phyloP scores from a whole-genome alignment of 2,329 filamentous ascomycete species.

The Arthrobotrys entomopaga region DNA sequence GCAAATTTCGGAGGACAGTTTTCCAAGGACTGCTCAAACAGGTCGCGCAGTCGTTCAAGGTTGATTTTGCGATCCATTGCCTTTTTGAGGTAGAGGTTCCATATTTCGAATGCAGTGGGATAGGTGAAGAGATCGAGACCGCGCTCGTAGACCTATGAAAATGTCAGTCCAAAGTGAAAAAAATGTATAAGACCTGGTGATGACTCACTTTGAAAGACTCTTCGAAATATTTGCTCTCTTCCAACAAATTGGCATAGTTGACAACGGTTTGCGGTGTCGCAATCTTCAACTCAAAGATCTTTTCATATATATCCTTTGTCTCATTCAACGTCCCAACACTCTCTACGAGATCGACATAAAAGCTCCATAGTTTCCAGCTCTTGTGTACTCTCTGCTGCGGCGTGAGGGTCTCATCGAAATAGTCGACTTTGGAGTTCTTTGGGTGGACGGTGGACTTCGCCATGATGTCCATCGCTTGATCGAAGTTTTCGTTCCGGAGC shows the following conservation, averaged over 20 bases:
- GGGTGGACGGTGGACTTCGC: slow-evolving; percentile 96
- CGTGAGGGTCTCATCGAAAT: slow-evolving; percentile 92
- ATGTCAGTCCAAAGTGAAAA: neutral
- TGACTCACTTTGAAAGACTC: slow-evolving; percentile 82
- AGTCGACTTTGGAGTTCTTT: slow-evolving; percentile 97
- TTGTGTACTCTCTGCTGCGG: slow-evolving; percentile 98
- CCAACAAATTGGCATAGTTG: slow-evolving; percentile 95
- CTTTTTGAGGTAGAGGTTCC: slow-evolving; percentile 98
- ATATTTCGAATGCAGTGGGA: slow-evolving; percentile 96
- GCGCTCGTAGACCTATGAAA: slow-evolving; percentile 79
- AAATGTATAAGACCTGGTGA: neutral
- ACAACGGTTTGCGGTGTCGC: slow-evolving; percentile 98
- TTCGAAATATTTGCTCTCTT: slow-evolving; percentile 94
- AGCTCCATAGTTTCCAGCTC: slow-evolving; percentile 99
- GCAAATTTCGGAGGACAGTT: slow-evolving; percentile 95
- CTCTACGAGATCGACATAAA: slow-evolving; percentile 97
- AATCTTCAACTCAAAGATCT: slow-evolving; percentile 97
- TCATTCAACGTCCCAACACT: slow-evolving; percentile 91
- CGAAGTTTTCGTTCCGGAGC: slow-evolving; percentile 92
- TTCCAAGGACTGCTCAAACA: slow-evolving; percentile 97
- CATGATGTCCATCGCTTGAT: slow-evolving; percentile 94
- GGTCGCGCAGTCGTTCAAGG: slow-evolving; percentile 90
- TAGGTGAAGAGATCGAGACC: slow-evolving; percentile 98
- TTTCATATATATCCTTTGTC: slow-evolving; percentile 92
- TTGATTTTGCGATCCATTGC: slow-evolving; percentile 95